Evolutionary conservation across 257 asterid species (phyloP).

Genomic region (Lavandula angustifolia): DNA sequence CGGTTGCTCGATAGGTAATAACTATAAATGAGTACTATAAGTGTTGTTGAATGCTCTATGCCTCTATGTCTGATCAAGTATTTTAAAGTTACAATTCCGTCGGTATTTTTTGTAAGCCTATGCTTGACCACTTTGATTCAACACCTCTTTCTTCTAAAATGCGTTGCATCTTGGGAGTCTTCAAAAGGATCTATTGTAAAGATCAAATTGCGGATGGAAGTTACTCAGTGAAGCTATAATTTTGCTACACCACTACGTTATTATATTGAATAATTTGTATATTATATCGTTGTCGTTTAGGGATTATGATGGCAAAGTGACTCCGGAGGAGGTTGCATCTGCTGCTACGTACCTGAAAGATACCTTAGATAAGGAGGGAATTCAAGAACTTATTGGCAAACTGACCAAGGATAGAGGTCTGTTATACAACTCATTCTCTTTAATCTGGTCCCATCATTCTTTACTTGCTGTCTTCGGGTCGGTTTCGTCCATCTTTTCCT

Average conservation of each 20-base stretch:
- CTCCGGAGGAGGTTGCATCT: conserved; percentile 95
- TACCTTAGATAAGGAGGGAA: conserved; percentile 89
- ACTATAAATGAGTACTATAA: conserved; percentile 7
- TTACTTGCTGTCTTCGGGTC: too few relatives aligned
- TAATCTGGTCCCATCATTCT: conserved; percentile 27
- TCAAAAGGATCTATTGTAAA: conserved; percentile 19
- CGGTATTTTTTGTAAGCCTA: conserved; percentile 18
- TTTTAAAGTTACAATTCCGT: conserved; percentile 7
- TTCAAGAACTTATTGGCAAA: conserved; percentile 76
- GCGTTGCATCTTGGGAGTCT: conserved; percentile 3
- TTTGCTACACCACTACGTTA: conserved; percentile 3
- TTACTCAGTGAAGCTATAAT: not conserved
- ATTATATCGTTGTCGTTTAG: conserved; percentile 38
- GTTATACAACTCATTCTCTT: conserved; percentile 28
- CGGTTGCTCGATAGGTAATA: conserved; percentile 89
- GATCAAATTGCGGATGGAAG: conserved; percentile 12
- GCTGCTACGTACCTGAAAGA: conserved; percentile 93
- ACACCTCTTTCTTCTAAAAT: not conserved
- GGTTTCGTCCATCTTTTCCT: not conserved
- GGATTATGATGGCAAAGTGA: conserved; percentile 97
- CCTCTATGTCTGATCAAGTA: conserved; percentile 7
- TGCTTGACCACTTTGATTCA: conserved; percentile 15
- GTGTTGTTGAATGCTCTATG: conserved; percentile 2
- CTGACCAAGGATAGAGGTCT: conserved; percentile 94
- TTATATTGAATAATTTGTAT: conserved; percentile 8